phyloP scores from a whole-genome alignment of 2,329 filamentous ascomycete species.

The Cercospora sojina region DNA sequence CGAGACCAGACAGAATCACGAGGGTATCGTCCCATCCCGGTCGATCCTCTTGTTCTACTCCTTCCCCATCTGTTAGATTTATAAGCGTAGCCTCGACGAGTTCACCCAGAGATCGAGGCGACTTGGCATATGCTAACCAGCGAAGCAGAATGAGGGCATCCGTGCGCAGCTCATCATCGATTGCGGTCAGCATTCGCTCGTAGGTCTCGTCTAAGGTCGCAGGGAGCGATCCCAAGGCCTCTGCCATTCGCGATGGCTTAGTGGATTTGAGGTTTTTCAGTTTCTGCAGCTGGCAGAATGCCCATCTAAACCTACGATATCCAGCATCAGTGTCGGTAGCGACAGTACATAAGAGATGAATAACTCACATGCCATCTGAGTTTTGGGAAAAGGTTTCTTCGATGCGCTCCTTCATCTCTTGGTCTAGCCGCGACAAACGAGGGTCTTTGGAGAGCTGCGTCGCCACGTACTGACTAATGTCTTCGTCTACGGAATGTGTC shows the following conservation, averaged over 20 bases:
- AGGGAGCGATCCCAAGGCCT: slow-evolving; percentile 25
- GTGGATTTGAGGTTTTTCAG: slow-evolving; percentile 25
- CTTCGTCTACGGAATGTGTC: too few species aligned
- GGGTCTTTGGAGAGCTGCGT: too few species aligned
- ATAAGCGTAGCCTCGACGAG: slow-evolving; percentile 27
- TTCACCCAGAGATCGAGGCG: slow-evolving; percentile 25
- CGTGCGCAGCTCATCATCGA: slow-evolving; percentile 14
- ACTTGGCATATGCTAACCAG: slow-evolving; percentile 28
- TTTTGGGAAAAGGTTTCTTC: too few species aligned
- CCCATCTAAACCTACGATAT: slow-evolving; percentile 32
- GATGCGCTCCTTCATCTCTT: too few species aligned
- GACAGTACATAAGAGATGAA: neutral
- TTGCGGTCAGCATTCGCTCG: slow-evolving; percentile 28
- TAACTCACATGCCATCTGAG: too few species aligned
- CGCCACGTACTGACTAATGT: too few species aligned
- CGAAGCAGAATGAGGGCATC: slow-evolving; percentile 23
- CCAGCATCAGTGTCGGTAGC: neutral
- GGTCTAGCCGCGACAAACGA: too few species aligned
- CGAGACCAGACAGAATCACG: slow-evolving; percentile 20
- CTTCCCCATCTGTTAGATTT: slow-evolving; percentile 12
- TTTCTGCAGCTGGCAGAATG: slow-evolving; percentile 30
- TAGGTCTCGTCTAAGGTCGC: slow-evolving; percentile 32
- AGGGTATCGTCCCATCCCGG: slow-evolving; percentile 13
- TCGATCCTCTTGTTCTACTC: slow-evolving; percentile 17
- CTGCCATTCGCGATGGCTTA: slow-evolving; percentile 21